Base-by-base conservation (phyloP, 2,329 filamentous ascomycete genomes). In the Trichoderma oligosporum region DNA sequence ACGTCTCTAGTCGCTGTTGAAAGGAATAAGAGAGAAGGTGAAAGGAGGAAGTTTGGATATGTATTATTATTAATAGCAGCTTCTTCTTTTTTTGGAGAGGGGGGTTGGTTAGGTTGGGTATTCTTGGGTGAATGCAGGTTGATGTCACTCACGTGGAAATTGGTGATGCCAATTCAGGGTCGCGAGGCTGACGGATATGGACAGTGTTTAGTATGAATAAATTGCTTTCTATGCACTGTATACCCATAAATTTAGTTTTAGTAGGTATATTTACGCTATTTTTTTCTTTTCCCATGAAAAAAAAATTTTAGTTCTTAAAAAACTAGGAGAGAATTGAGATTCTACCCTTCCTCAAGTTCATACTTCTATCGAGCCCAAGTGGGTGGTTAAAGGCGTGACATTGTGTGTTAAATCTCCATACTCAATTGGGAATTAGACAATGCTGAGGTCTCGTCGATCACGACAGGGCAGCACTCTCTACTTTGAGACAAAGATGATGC, bases 81-180 rank as follows among this genome's bases (percentile, higher is more conserved):
- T n/a, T n/a, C n/a, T n/a, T n/a, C n/a, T n/a, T n/a, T n/a, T n/a
- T n/a, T n/a, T n/a, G n/a, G n/a, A n/a, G n/a, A n/a, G n/a, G n/a
- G n/a, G 24, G 38, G 20, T 22, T 18, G 44, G 11, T 16, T 25
- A 18, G 24, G 18, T 44, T 11, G 46, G 49, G 57, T 25, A 27
- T 14, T 42, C 14, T 16, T 35, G 25, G 29, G 46, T 11, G 12
- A 16, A 54, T 55, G 49, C 56, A 54, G 42, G 60, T 60, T 61
- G 60, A 64, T 62, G 61, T 66, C 64, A 63, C 60, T 54, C 46
- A 53, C 55, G 35, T 16, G 39, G 24, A 27, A 18, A 18, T 9
- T 46, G 52, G 38, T 18, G 45, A 57, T 57, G 29, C 45, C n/a
- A n/a, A 27, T 29, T 14, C 44, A 2, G 25, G 16, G 54, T n/a